These are phyloP conservation scores for Vitis cinerea DNA, from an alignment of 164 flowering plant species.

Conservation along the genomic window DNA sequence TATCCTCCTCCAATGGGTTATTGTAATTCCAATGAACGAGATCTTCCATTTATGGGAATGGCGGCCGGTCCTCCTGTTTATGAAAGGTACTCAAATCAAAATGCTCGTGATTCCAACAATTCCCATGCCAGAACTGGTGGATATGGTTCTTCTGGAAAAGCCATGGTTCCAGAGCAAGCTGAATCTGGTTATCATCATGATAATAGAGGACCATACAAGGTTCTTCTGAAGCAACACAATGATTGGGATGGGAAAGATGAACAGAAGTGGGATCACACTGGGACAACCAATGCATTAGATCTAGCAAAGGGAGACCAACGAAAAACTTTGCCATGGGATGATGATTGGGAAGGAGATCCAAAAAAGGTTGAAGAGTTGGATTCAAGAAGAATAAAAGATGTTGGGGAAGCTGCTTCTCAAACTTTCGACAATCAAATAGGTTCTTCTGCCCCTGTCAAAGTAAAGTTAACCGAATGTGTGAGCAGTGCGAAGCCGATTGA, in stretches of 20 bases:
- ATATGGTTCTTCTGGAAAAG: conserved; percentile 34
- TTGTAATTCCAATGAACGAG: conserved; percentile 60
- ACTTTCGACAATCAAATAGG: conserved; percentile 14
- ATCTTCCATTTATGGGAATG: conserved; percentile 60
- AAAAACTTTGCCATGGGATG: conserved; percentile 30
- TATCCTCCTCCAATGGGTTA: conserved; percentile 77
- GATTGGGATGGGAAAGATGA: conserved; percentile 48
- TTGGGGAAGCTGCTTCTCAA: conserved; percentile 32
- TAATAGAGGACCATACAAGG: conserved; percentile 52
- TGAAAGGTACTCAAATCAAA: conserved; percentile 49
- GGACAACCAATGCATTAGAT: conserved; percentile 16
- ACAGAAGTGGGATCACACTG: conserved; percentile 40
- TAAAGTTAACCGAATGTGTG: conserved; percentile 25
- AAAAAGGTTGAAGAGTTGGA: conserved; percentile 34
- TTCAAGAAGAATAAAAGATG: conserved; percentile 21
- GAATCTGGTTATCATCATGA: conserved; percentile 48
- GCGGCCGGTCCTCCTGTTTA: conserved; percentile 56
- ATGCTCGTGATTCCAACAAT: conserved; percentile 44
- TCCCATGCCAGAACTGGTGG: conserved; percentile 49
- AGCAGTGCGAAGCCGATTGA: conserved; percentile 30
- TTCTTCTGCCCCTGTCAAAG: conserved; percentile 22
- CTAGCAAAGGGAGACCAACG: conserved; percentile 31
- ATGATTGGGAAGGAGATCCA: conserved; percentile 40
- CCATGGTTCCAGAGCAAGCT: conserved; percentile 39
- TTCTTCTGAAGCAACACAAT: conserved; percentile 67